Evolutionary conservation across 768 basidiomycete species (phyloP), one percentile per base, ranked within the genome.

Genomic region (Mycena vitilis): DNA sequence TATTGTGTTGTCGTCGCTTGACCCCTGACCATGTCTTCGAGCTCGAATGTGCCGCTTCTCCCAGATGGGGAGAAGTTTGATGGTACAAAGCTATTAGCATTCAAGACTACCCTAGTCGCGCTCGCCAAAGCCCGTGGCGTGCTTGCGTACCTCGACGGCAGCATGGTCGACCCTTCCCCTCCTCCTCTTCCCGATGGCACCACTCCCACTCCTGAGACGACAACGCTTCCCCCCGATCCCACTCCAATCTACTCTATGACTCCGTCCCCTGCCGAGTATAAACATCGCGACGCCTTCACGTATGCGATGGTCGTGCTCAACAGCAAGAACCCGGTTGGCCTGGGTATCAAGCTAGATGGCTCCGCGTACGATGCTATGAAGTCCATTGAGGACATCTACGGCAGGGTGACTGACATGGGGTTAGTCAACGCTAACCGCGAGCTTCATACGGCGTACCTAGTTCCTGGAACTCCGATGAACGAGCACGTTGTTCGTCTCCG

Each of bases 311-410:
- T 54, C 22, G 51, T 63, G 4, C 61, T 63, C 18, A 54, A 63
- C 16, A 34, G 44, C 52, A 74, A 75, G 44, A 75, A 78, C 45
- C 70, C 73, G 0, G 54, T 76, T 6, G 76, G 75, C 5, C 42
- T 75, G 3, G 77, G 75, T 0, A 37, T 77, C 9, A 71, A 72
- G 18, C 51, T 64, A 23, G 71, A 73, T 34, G 73, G 76, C 11
- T 73, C 70, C 0, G 75, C 75, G 1, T 66, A 72, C 1, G 71
- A 76, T 9, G 73, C 74, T 5, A 76, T 73, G 74, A 66, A 59
- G 22, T 67, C 74, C 8, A 60, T 77, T 12, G 66, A 57, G 22
- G 57, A 55, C 38, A 59, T 34, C 23, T 71, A 75, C 52, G 55
- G 62, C 2, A 60, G 18, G 0, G 38, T 49, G 2, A 69, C 69